These are phyloP conservation scores for Aspergillus taichungensis DNA, from an alignment of 495 filamentous ascomycete genomes.

Conservation along the genomic window DNA sequence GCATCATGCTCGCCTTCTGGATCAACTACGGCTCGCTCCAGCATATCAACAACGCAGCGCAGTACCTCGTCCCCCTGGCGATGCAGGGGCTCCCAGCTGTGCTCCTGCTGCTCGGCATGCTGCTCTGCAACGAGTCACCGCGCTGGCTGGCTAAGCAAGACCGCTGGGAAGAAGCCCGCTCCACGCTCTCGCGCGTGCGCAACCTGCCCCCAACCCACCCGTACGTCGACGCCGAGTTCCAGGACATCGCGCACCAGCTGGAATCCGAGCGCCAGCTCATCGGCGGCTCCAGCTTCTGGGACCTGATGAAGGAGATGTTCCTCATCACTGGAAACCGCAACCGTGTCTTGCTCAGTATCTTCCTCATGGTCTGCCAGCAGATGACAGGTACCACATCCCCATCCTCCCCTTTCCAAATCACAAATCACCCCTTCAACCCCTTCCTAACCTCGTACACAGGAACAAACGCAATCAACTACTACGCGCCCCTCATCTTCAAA, in stretches of 20 bases:
- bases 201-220: conserved; percentile 45
- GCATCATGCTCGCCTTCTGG: conserved; percentile 61
- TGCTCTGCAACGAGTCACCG: conserved; percentile 58
- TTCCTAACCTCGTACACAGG: no score
- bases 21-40: conserved; percentile 53
- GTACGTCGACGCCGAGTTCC: conserved; percentile 57
- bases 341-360: conserved; percentile 44
- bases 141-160: conserved; percentile 62
- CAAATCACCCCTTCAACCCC: no score
- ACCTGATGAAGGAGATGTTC: conserved; percentile 66
- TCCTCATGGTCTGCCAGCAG: conserved; percentile 65
- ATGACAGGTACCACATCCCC: conserved; percentile 57
- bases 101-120: conserved; percentile 49
- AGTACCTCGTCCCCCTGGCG: conserved; percentile 60
- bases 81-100: conserved; percentile 58
- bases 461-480: conserved; percentile 57
- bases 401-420: no score
- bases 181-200: conserved; percentile 47
- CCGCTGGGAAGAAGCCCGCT: conserved; percentile 57
- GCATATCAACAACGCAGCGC: conserved; percentile 40
- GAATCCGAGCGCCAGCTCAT: conserved; percentile 58
- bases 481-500: conserved; percentile 64
- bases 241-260: conserved; percentile 56
- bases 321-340: conserved; percentile 55
- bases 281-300: conserved; percentile 52